Percentiles rank a stretch among this genome's conserved stretches.
Evolutionary conservation across 768 basidiomycete species (phyloP).

Genomic region (Xanthoconium purpureum): DNA sequence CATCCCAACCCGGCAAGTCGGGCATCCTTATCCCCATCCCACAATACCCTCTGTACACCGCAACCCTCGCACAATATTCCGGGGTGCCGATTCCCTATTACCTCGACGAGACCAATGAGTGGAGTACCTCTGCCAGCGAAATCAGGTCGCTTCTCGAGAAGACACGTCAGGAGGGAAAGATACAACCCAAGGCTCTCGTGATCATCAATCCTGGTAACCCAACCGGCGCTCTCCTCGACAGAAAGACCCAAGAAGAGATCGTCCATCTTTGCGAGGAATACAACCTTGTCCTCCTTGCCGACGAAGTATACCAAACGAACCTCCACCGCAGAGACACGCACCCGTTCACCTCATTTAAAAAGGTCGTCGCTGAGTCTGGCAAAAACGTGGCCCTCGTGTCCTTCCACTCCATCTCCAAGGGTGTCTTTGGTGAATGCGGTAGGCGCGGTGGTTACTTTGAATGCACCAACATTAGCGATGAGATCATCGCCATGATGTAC

Average conservation of each 20-base stretch:
- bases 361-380: constrained; percentile 69
- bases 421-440: constrained; percentile 94
- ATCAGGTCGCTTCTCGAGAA: constrained; percentile 67
- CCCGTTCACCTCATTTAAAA: constrained; percentile 93
- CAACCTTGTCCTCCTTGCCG: constrained; percentile 85
- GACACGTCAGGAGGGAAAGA: constrained; percentile 54
- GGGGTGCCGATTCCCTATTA: constrained; percentile 86
- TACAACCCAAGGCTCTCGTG: constrained; percentile 78
- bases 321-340: constrained; percentile 65
- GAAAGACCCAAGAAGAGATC: constrained; percentile 66
- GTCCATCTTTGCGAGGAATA: constrained; percentile 85
- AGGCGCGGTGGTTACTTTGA: constrained; percentile 98
- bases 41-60: constrained; percentile 97
- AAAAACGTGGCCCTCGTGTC: constrained; percentile 74
- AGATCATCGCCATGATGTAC: constrained; percentile 84
- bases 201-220: constrained; percentile 99
- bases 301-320: constrained; percentile 98
- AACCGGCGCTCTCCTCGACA: constrained; percentile 81
- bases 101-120: constrained; percentile 76
- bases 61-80: constrained; percentile 80
- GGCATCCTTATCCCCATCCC: constrained; percentile 96
- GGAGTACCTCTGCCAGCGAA: constrained; percentile 73
- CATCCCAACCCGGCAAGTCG: constrained; percentile 53
- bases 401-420: constrained; percentile 98
- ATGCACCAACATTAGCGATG: constrained; percentile 73